phyloP scores from a whole-genome alignment of 2,329 filamentous ascomycete species.

The Sphaerostilbella broomeana region DNA sequence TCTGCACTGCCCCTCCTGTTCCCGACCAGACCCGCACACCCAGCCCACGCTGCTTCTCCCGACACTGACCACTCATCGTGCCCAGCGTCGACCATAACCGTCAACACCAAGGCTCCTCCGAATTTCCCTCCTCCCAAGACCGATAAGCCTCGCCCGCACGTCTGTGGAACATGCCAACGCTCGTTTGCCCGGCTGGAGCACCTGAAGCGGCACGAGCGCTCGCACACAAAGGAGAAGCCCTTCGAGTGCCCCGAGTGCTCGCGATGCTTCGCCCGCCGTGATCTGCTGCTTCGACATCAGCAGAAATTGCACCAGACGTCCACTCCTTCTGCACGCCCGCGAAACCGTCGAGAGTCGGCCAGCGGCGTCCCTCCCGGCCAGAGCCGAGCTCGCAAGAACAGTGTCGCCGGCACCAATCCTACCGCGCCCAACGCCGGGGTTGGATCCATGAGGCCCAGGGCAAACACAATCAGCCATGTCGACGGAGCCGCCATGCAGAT shows the following conservation, averaged over 20 bases:
- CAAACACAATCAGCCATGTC: constrained; percentile 94
- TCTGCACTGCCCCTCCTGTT: constrained; percentile 30
- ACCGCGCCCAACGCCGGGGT: constrained; percentile 38
- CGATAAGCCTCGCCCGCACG: constrained; percentile 92
- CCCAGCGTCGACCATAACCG: constrained; percentile 44
- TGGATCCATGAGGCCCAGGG: constrained; percentile 71
- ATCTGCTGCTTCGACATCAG: constrained; percentile 88
- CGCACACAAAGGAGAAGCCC: constrained; percentile 98
- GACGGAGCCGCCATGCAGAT: constrained; percentile 71
- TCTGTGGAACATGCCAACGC: constrained; percentile 83
- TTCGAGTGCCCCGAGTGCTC: constrained; percentile 95
- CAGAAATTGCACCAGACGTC: constrained; percentile 96
- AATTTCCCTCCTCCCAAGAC: constrained; percentile 80
- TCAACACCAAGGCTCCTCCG: constrained; percentile 39
- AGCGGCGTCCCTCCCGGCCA: constrained; percentile 61
- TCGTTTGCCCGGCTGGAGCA: constrained; percentile 95
- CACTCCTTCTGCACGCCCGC: constrained; percentile 77
- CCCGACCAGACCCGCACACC: constrained; percentile 17
- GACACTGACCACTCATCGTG: constrained; percentile 23
- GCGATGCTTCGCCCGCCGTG: constrained; percentile 88
- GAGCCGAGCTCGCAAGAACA: constrained; percentile 85
- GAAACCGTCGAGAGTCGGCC: constrained; percentile 84
- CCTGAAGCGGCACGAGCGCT: constrained; percentile 92
- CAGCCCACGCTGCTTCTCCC: constrained; percentile 15
- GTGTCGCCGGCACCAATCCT: constrained; percentile 57